Base-by-base conservation (phyloP, 441 rosid genomes). In the Francoa sonchifolia region DNA sequence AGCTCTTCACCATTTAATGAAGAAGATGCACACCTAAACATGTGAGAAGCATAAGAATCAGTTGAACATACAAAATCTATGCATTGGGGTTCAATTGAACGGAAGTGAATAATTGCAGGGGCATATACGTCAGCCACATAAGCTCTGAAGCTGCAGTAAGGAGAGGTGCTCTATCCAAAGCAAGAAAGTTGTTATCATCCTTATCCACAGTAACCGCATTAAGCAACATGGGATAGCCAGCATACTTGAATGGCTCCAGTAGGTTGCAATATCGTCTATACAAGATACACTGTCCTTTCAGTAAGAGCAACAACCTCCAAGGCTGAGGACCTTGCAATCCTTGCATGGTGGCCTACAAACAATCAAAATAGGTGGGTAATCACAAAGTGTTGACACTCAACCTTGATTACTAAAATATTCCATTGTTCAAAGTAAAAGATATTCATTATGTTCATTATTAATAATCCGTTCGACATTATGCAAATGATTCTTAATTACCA, bases 261-360 rank as follows among this genome's bases (percentile, higher is more conserved):
- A 93, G 73, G 62, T 62, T 34, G 33, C 95, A 96, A 54, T 88
- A 82, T 33, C 96, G 75, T 54, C 96, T 61, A 59, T 93, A 93
- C 48, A 93, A 68, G 71, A 93, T 93, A 65, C 99, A 88, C 36
- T 93, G 99, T 32, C 97, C 97, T 74, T 72, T 93, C 69, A 93
- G 62, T 53, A 93, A 58, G 61, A 93, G 97, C 76, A 93, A 72
- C 63, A 93, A 51, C 72, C 97, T 84, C 99, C 99, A 93, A 39
- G 93, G 73, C 61, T 93, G 99, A 45, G 99, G 97, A 70, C 99
- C 99, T 77, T 88, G 99, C 64, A 93, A 63, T 33, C 99, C 99
- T 93, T 93, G 99, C 87, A 93, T 84, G 52, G 99, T 88, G 48
- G 97, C 96, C 99, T 92, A 49, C 23, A 54, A 56, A 66, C 47